Percentiles rank a stretch among this genome's conserved stretches.
phyloP scores from a whole-genome alignment of 306 rosid species.

The Boehmeria nivea region DNA sequence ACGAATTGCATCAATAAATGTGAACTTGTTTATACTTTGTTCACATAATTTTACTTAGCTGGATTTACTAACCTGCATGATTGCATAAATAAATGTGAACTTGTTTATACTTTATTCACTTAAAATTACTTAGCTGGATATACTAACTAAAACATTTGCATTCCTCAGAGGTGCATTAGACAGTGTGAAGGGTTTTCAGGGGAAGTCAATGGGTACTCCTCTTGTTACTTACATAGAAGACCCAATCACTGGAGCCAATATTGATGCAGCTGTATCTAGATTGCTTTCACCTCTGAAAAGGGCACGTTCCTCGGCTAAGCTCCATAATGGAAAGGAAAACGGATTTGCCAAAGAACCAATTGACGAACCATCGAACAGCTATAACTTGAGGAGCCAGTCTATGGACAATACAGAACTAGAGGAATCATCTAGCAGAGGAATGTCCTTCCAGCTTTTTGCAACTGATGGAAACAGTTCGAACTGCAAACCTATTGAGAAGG shows the following conservation, averaged over 20 bases:
- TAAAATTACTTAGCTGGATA: not conserved
- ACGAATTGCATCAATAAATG: too few species aligned
- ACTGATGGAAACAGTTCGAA: slow-evolving; percentile 41
- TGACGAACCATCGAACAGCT: slow-evolving; percentile 46
- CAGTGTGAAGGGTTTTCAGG: slow-evolving; percentile 53
- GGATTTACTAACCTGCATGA: not conserved
- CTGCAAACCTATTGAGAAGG: slow-evolving; percentile 62
- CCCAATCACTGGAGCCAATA: slow-evolving; percentile 48
- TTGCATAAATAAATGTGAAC: too few species aligned
- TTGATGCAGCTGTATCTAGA: slow-evolving; percentile 48
- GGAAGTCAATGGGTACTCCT: slow-evolving; percentile 80
- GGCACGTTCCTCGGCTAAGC: slow-evolving; percentile 36
- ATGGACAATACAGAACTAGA: slow-evolving; percentile 35
- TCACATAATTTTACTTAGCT: not conserved
- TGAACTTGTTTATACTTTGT: too few species aligned
- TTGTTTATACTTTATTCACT: too few species aligned
- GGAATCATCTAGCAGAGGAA: slow-evolving; percentile 45
- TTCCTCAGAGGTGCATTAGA: slow-evolving; percentile 40
- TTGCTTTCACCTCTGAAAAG: slow-evolving; percentile 67
- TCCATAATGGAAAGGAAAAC: slow-evolving; percentile 62
- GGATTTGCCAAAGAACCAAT: slow-evolving; percentile 47
- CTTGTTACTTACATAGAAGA: slow-evolving; percentile 67
- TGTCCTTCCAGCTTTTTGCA: slow-evolving; percentile 59
- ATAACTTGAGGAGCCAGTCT: slow-evolving; percentile 27
- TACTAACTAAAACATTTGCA: slow-evolving; percentile 14